Percentiles rank a stretch among this genome's conserved stretches.
Conservation (phyloP, 1,284 basidiomycete species). For the Fomitopsis schrenkii region DNA sequence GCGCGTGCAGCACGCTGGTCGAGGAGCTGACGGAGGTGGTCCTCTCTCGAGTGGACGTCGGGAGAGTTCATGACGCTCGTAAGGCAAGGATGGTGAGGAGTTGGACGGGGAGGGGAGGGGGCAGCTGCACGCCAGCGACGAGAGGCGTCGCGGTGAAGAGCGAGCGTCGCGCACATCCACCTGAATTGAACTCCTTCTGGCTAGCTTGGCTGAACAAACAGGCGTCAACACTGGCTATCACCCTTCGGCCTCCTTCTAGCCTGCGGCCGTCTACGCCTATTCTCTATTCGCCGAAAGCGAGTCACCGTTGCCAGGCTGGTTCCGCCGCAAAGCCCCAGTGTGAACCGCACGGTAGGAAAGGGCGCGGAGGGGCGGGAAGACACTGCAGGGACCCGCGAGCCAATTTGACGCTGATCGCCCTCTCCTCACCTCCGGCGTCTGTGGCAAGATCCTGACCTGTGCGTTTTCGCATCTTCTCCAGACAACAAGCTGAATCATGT, state of each 20-base stretch:
- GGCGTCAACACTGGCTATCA: conserved; percentile 2
- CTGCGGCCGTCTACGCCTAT: background rate
- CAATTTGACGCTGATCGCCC: background rate
- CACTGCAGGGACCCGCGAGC: background rate
- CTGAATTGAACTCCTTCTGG: conserved; percentile 15
- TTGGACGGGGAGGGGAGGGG: conserved; percentile 4
- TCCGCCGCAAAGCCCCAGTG: background rate
- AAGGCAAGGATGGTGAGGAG: conserved; percentile 9
- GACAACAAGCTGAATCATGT: background rate
- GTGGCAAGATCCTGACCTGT: background rate
- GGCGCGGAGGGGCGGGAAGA: background rate
- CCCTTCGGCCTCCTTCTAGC: background rate
- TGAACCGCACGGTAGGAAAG: background rate
- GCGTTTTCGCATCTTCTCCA: background rate
- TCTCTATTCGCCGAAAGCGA: background rate
- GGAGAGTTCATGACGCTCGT: conserved; percentile 28
- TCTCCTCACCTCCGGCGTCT: background rate
- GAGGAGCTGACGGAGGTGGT: conserved; percentile 46
- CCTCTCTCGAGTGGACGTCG: conserved; percentile 33
- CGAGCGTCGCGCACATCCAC: conserved; percentile 6
- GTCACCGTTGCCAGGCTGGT: background rate
- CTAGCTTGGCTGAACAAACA: conserved; percentile 5
- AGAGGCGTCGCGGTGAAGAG: conserved; percentile 17
- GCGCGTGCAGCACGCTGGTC: conserved; percentile 52
- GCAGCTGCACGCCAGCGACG: conserved; percentile 7